Percentiles rank a stretch among this genome's conserved stretches.
Evolutionary conservation across 1,284 basidiomycete genomes (phyloP).

Genomic region (Rhodotorula glutinis): DNA sequence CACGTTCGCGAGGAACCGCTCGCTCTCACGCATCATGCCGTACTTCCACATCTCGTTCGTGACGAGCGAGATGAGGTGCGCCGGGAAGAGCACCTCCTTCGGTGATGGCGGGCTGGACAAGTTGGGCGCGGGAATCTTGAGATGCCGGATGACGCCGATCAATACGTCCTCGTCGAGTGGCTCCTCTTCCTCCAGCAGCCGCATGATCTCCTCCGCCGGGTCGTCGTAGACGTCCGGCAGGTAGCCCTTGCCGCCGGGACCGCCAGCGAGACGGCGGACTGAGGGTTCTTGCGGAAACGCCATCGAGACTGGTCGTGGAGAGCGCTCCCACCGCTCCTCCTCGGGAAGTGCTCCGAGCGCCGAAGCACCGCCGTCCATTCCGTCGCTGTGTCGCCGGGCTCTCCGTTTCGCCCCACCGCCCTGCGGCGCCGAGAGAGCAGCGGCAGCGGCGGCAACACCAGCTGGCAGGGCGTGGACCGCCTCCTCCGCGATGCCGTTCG

Average conservation of each 20-base stretch:
- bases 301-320: constrained; percentile 87
- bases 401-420: constrained; percentile 22
- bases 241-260: constrained; percentile 60
- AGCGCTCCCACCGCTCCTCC: constrained; percentile 65
- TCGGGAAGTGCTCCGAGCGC: constrained; percentile 57
- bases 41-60: constrained; percentile 99
- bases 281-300: constrained; percentile 73
- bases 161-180: constrained; percentile 92
- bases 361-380: constrained; percentile 62
- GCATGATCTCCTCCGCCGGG: constrained; percentile 90
- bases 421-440: constrained; percentile 25
- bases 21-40: constrained; percentile 92
- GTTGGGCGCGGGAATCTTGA: constrained; percentile 91
- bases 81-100: constrained; percentile 98
- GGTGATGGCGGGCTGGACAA: constrained; percentile 85
- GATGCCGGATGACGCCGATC: constrained; percentile 79
- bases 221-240: constrained; percentile 66
- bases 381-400: constrained; percentile 72
- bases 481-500: constrained; percentile 6
- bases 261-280: constrained; percentile 57
- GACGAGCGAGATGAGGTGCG: constrained; percentile 95
- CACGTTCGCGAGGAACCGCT: constrained; percentile 95
- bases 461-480: neutral
- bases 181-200: constrained; percentile 86
- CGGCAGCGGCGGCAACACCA: constrained; percentile 42